Conservation (phyloP, 2,329 filamentous ascomycete genomes). For the Exserohilum turcica region DNA sequence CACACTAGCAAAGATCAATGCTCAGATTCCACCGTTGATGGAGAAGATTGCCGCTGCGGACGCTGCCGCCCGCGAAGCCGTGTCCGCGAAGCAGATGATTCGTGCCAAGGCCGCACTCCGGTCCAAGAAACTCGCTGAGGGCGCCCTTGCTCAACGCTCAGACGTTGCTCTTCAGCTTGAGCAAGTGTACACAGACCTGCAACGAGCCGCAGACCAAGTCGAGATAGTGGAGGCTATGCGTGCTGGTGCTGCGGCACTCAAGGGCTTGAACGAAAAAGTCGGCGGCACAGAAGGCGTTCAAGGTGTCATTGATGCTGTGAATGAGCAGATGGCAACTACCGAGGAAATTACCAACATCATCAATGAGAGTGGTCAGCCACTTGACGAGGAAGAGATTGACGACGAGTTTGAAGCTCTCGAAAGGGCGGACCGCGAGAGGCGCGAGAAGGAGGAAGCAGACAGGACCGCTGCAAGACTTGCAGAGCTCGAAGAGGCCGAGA, state of each 20-base stretch:
- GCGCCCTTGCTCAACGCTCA: constrained; percentile 71
- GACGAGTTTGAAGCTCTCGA: constrained; percentile 83
- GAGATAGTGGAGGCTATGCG: constrained; percentile 84
- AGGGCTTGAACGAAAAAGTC: constrained; percentile 73
- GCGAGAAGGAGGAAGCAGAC: constrained; percentile 65
- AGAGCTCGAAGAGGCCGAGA: constrained; percentile 42
- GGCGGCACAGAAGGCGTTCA: constrained; percentile 79
- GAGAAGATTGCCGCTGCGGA: constrained; percentile 58
- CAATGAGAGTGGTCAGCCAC: constrained; percentile 58
- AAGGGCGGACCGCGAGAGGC: constrained; percentile 73
- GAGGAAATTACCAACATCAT: constrained; percentile 84
- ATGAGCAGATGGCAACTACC: constrained; percentile 72
- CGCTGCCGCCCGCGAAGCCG: constrained; percentile 68
- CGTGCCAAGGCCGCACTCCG: constrained; percentile 78
- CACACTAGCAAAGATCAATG: constrained; percentile 70
- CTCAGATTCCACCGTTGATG: constrained; percentile 69
- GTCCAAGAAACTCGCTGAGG: constrained; percentile 81
- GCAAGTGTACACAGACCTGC: constrained; percentile 78
- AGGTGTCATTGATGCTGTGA: constrained; percentile 72
- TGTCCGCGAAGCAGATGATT: constrained; percentile 73
- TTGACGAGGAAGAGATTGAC: constrained; percentile 85
- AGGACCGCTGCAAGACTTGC: constrained; percentile 53
- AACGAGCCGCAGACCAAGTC: constrained; percentile 83
- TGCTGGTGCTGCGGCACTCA: constrained; percentile 71
- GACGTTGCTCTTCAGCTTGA: constrained; percentile 81